Evolutionary conservation across 768 basidiomycete genomes (phyloP).

Genomic region (Pholiota microspora): DNA sequence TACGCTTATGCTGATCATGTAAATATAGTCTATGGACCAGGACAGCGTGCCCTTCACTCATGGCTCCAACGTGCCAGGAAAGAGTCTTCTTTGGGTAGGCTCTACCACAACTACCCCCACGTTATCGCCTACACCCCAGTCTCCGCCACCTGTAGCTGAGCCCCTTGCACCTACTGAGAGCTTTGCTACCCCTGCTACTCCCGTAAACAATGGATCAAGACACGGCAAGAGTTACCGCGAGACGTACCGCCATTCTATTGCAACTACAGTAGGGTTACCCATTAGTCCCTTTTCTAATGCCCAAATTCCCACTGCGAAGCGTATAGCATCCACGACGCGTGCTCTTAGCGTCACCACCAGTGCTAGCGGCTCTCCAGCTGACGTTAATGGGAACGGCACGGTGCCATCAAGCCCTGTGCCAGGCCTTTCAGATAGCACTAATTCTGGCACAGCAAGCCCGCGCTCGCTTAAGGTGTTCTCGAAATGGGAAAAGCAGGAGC

Average conservation of each 20-base stretch:
- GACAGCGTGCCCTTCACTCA: neutral
- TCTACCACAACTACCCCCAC: constrained; percentile 38
- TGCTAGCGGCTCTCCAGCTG: constrained; percentile 17
- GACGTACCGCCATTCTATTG: constrained; percentile 44
- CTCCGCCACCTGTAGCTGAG: constrained; percentile 28
- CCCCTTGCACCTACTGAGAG: neutral
- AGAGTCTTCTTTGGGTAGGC: constrained; percentile 69
- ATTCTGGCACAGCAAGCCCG: constrained; percentile 30
- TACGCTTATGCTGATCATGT: neutral
- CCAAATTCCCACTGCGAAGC: constrained; percentile 25
- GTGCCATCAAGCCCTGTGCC: constrained; percentile 2
- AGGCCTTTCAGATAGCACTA: constrained; percentile 55
- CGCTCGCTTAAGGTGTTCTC: constrained; percentile 44
- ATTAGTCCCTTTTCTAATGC: constrained; percentile 48
- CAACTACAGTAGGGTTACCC: constrained; percentile 40
- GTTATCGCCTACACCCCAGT: constrained; percentile 29
- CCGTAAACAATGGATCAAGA: neutral
- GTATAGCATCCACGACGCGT: constrained; percentile 42
- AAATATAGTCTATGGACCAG: neutral
- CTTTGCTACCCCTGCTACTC: neutral
- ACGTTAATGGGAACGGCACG: neutral
- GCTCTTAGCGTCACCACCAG: constrained; percentile 32
- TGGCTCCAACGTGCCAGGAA: constrained; percentile 38
- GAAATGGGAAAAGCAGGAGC: constrained; percentile 86
- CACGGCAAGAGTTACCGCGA: neutral